Conservation (phyloP, 495 filamentous ascomycete species). For the Penicillium pulvis region DNA sequence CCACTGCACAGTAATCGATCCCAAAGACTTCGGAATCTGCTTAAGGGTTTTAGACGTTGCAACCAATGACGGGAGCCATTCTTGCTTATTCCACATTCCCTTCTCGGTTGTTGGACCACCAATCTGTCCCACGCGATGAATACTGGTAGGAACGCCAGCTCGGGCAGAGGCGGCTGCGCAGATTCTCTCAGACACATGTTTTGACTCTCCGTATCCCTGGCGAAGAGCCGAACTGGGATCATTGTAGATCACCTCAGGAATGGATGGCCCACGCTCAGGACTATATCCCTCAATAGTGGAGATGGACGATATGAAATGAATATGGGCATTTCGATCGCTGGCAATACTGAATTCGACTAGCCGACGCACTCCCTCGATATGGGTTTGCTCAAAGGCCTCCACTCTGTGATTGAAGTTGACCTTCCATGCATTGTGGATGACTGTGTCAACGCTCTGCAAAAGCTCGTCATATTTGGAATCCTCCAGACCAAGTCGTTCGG, state of each 20-base stretch:
- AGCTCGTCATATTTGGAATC: constrained; percentile 14
- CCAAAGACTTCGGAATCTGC: constrained; percentile 16
- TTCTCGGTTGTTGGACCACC: constrained; percentile 40
- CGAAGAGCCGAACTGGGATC: constrained; percentile 37
- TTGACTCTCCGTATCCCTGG: constrained; percentile 55
- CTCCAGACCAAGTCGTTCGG: constrained; percentile 16
- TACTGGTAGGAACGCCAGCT: constrained; percentile 40
- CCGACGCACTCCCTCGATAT: constrained; percentile 52
- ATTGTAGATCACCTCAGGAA: constrained; percentile 41
- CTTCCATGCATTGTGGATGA: constrained; percentile 64
- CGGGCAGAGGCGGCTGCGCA: constrained; percentile 43
- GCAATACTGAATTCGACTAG: constrained; percentile 50
- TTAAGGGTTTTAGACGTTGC: constrained; percentile 23
- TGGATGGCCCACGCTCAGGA: constrained; percentile 26
- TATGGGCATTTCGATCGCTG: constrained; percentile 34
- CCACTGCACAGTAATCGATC: constrained; percentile 20
- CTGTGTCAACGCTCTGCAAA: constrained; percentile 32
- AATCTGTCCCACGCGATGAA: constrained; percentile 59
- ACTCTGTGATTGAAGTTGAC: constrained; percentile 62
- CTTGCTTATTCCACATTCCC: constrained; percentile 32
- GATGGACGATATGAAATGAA: constrained; percentile 59
- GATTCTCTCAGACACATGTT: constrained; percentile 52
- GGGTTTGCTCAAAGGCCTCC: constrained; percentile 49
- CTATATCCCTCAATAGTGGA: constrained; percentile 27
- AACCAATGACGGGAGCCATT: constrained; percentile 31